Conservation (phyloP, 495 filamentous ascomycete species). For the Tuber aestivum region DNA sequence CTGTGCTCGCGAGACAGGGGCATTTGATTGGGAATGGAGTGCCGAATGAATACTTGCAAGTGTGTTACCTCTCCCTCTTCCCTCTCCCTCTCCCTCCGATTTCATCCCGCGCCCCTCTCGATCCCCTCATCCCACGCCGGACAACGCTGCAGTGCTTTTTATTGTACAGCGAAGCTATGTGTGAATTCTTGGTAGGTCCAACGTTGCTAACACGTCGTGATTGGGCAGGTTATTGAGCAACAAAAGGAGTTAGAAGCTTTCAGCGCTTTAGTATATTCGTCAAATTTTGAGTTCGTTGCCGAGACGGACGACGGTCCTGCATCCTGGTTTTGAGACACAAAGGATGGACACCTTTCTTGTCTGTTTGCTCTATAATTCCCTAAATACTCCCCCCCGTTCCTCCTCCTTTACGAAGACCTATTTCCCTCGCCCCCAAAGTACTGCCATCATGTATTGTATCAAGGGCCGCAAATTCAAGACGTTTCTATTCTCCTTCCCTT, state of each 20-base stretch:
- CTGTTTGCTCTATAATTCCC: background rate
- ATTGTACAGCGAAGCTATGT: conserved; percentile 18
- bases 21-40: conserved; percentile 81
- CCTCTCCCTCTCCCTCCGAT: conserved; percentile 3
- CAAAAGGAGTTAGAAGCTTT: conserved; percentile 88
- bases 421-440: background rate
- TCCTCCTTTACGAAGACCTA: conserved; percentile 9
- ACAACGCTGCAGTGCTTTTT: conserved; percentile 2
- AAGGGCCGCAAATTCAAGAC: background rate
- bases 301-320: conserved; percentile 28
- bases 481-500: background rate
- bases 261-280: conserved; percentile 87
- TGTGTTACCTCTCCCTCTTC: conserved; percentile 7
- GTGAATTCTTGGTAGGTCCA: conserved; percentile 28
- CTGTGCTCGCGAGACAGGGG: conserved; percentile 78
- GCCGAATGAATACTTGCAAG: conserved; percentile 79
- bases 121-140: background rate
- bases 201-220: conserved; percentile 21
- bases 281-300: conserved; percentile 55
- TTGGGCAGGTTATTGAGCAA: conserved; percentile 57
- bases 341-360: background rate
- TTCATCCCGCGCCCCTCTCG: background rate
- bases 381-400: conserved; percentile 3
- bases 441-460: background rate
- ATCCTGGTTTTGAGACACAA: conserved; percentile 18